These are phyloP conservation scores for Chlamydomonas sp. DNA, from an alignment of 139 green algal genomes.

Conservation along the genomic window DNA sequence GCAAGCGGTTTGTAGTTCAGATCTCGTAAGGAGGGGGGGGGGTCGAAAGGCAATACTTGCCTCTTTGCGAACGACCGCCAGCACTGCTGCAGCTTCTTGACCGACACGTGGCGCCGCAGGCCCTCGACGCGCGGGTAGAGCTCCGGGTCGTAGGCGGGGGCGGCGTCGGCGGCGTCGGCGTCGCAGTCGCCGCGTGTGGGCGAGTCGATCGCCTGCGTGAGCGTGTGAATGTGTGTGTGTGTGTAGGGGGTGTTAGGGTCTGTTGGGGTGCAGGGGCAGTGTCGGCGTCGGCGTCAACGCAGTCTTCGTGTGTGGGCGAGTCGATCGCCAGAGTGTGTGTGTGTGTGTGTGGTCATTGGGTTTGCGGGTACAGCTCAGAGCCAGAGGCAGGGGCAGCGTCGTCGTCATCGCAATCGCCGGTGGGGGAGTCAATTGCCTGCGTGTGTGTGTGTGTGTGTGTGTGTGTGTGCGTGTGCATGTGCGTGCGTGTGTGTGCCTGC, in stretches of 20 bases:
- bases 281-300: too few relatives aligned
- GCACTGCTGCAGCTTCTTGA: slow-evolving; percentile 34
- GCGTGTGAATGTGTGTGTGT: too few relatives aligned
- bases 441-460: not conserved
- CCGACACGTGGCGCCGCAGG: slow-evolving; percentile 29
- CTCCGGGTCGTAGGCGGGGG: not conserved
- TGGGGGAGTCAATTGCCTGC: not conserved
- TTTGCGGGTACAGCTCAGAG: too few relatives aligned
- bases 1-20: too few relatives aligned
- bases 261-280: too few relatives aligned
- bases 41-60: too few relatives aligned
- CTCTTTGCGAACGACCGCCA: slow-evolving; percentile 39
- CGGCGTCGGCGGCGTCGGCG: too few relatives aligned
- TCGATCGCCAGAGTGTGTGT: not conserved
- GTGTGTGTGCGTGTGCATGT: not conserved
- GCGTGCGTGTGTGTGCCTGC: not conserved
- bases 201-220: too few relatives aligned
- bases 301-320: not conserved
- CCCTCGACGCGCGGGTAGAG: slow-evolving; percentile 18
- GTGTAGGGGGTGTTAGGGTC: too few relatives aligned
- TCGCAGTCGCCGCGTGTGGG: too few relatives aligned
- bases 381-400: not conserved
- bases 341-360: not conserved
- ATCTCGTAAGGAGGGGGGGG: too few relatives aligned
- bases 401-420: not conserved